Conservation (phyloP, 1,139 yeast species). For the Geotrichum bryndzae region DNA sequence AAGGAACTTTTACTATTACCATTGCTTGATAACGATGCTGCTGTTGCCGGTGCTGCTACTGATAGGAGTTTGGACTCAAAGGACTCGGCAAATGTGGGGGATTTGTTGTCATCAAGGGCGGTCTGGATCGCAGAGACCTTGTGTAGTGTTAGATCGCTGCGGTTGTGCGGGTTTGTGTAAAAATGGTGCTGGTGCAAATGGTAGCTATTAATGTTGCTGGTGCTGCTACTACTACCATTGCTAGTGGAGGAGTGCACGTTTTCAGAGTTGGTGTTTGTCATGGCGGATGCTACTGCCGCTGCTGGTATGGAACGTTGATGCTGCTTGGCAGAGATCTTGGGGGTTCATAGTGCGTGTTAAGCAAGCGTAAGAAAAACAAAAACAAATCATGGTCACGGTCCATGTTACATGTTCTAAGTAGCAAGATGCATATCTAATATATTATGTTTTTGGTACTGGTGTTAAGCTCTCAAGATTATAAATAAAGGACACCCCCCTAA, state of each 20-base stretch:
- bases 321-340: background rate
- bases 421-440: too few relatives aligned
- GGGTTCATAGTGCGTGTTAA: background rate
- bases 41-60: background rate
- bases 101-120: slow-evolving; percentile 15
- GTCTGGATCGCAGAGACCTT: slow-evolving; percentile 15
- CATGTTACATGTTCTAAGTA: background rate
- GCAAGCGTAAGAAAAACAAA: background rate
- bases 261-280: background rate
- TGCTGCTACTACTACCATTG: background rate
- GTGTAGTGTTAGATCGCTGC: slow-evolving; percentile 8
- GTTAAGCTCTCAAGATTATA: too few relatives aligned
- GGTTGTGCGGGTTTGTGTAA: background rate
- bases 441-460: too few relatives aligned
- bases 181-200: background rate
- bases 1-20: background rate
- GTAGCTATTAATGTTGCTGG: background rate
- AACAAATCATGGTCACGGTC: background rate
- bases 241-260: background rate
- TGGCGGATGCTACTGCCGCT: background rate
- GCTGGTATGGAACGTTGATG: background rate
- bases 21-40: background rate
- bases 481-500: too few relatives aligned
- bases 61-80: background rate
- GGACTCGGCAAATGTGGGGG: slow-evolving; percentile 17